Evolutionary conservation across 495 filamentous ascomycete genomes (phyloP), one percentile per base, ranked within the genome.

Genomic region (Penicillium steckii): DNA sequence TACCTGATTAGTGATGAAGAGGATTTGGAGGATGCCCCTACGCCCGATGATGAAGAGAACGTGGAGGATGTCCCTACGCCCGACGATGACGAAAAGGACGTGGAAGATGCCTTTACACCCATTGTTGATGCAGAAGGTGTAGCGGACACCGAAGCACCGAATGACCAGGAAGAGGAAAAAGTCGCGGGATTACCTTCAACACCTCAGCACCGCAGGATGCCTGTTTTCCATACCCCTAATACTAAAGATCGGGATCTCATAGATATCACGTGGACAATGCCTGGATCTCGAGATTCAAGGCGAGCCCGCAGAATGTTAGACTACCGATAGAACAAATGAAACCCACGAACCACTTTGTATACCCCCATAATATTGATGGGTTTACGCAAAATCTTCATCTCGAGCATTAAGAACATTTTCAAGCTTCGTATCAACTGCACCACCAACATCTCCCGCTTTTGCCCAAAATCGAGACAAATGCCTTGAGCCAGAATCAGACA

Each of bases 401-500:
- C 66, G 64, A 23, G 67, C 70, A 57, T 72, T 76, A 33, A 82
- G 53, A 15, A 84, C 75, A 52, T 82, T 76, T 46, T 74, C 71
- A 10, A 84, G 66, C 54, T 70, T 76, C 6, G 72, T 81, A 51
- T 78, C 75, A 17, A 66, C 68, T 6, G 75, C 75, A 21, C 71
- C 78, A 4, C 86, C 89, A 50, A 91, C 76, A 45, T 87, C 81
- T 8, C 85, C 90, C 32, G 90, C 85, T 50, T 81, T 80, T 52
- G 89, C 88, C 90, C 91, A 98, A 71, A 98, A 96, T 65, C 93
- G 92, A 53, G 88, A 95, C 22, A 99, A 72, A 70, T 99, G 95
- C 57, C 94, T 78, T 17, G 87, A 88, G 2, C 94, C 94, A 23
- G 86, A 89, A 68, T 99, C 94, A 63, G 93, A 97, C 38, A 97